Conservation (phyloP, 2,329 filamentous ascomycete genomes). For the Talaromyces sp. region DNA sequence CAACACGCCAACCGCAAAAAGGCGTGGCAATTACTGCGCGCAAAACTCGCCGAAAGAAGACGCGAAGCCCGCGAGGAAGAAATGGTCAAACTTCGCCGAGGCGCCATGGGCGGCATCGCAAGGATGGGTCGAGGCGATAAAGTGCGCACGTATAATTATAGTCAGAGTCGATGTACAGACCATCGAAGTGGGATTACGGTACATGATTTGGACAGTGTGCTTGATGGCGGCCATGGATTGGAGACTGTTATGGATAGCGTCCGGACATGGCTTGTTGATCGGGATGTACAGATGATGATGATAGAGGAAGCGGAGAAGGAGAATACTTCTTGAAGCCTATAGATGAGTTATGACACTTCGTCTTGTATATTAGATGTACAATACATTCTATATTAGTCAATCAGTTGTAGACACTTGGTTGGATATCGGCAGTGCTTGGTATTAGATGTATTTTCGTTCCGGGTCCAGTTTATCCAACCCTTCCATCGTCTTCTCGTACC, state of each 20-base stretch:
- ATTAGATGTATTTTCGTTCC: constrained; percentile 71
- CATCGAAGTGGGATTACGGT: constrained; percentile 76
- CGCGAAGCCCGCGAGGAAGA: constrained; percentile 81
- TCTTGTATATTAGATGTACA: constrained; percentile 14
- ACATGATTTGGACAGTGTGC: constrained; percentile 73
- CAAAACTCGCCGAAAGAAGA: constrained; percentile 71
- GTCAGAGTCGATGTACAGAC: constrained; percentile 77
- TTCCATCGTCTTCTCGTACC: constrained; percentile 95
- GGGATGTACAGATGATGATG: constrained; percentile 67
- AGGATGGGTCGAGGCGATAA: constrained; percentile 89
- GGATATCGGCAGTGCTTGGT: background rate
- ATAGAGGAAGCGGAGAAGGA: constrained; percentile 49
- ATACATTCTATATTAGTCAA: constrained; percentile 7
- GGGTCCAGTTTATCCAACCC: constrained; percentile 75
- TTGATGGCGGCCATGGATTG: constrained; percentile 67
- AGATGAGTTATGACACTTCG: constrained; percentile 5
- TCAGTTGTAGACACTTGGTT: background rate
- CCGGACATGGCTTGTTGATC: constrained; percentile 66
- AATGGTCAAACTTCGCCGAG: constrained; percentile 66
- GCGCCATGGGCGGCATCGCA: constrained; percentile 68
- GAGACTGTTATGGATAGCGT: constrained; percentile 75
- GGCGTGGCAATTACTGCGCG: constrained; percentile 80
- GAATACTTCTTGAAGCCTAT: constrained; percentile 12
- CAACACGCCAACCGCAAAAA: constrained; percentile 83
- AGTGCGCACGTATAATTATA: constrained; percentile 83